phyloP scores from a whole-genome alignment of 2,329 filamentous ascomycete species.

The Paracoccidioides brasiliensis region DNA sequence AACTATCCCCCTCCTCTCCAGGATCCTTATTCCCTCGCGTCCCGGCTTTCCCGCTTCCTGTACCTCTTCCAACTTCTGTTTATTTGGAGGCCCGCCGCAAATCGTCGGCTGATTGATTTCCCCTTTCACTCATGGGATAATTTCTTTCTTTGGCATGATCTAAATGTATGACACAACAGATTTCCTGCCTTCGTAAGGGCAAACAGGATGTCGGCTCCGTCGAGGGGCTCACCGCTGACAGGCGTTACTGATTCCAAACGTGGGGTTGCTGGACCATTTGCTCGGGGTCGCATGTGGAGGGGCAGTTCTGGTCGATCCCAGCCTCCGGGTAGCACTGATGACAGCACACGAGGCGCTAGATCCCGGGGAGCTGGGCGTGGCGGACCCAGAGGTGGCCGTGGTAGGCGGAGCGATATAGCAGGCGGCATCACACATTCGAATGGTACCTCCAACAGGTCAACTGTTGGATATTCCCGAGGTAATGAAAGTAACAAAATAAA shows the following conservation, averaged over 20 bases:
- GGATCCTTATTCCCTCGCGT: not conserved
- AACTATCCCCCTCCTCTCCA: too few relatives aligned
- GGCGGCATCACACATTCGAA: not conserved
- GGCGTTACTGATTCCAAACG: slow-evolving; percentile 4
- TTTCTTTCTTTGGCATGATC: not conserved
- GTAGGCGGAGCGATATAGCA: not conserved
- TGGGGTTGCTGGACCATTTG: slow-evolving; percentile 1
- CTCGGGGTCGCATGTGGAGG: slow-evolving; percentile 3
- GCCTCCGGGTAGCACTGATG: not conserved
- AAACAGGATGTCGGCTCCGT: not conserved
- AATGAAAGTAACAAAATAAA: not conserved
- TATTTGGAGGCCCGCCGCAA: not conserved
- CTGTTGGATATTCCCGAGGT: not conserved
- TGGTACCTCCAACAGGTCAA: not conserved
- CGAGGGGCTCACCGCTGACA: not conserved
- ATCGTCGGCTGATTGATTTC: not conserved
- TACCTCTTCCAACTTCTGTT: not conserved
- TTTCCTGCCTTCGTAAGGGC: not conserved
- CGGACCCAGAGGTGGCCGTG: not conserved
- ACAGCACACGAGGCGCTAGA: not conserved
- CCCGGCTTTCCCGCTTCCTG: not conserved
- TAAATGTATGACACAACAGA: slow-evolving; percentile 1
- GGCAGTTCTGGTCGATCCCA: slow-evolving; percentile 1
- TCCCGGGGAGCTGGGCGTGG: not conserved
- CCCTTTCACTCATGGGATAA: not conserved